phyloP scores from a whole-genome alignment of 1,284 basidiomycete genomes.

The Pseudozyma tsukubaensis region DNA sequence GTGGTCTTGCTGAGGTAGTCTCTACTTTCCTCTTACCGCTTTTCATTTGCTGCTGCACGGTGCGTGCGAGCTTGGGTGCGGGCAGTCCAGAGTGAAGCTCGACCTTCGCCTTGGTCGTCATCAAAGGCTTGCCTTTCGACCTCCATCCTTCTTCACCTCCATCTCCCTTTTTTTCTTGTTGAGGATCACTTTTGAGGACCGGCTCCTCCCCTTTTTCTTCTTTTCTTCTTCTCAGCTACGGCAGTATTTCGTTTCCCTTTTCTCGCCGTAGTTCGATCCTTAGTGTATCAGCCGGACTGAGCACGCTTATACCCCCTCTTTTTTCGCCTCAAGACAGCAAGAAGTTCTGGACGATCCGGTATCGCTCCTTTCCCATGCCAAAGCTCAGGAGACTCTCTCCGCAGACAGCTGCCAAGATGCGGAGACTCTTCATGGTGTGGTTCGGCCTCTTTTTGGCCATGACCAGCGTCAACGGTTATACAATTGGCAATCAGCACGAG shows the following conservation, averaged over 20 bases:
- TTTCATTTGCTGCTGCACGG: neutral
- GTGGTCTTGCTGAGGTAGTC: neutral
- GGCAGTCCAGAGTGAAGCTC: neutral
- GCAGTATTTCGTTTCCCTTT: neutral
- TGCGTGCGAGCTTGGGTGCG: no score
- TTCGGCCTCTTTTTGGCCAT: neutral
- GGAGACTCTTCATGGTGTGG: no score
- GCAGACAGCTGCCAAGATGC: no score
- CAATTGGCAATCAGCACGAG: neutral
- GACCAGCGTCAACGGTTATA: neutral
- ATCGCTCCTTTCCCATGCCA: no score
- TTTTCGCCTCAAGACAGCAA: no score
- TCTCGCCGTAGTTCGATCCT: neutral
- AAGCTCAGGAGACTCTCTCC: no score
- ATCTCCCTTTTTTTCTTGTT: neutral
- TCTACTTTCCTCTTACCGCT: neutral
- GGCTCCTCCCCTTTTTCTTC: slow-evolving; percentile 12
- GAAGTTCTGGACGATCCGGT: no score
- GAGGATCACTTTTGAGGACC: slow-evolving; percentile 5
- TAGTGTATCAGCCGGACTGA: slow-evolving; percentile 18
- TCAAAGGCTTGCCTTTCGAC: slow-evolving; percentile 1
- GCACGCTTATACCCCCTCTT: no score
- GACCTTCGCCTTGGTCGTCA: neutral
- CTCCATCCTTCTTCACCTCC: slow-evolving; percentile 20
- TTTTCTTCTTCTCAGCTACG: slow-evolving; percentile 1